Evolutionary conservation across 768 basidiomycete species (phyloP), one percentile per base, ranked within the genome.

Genomic region (Porpolomopsis calyptriformis): DNA sequence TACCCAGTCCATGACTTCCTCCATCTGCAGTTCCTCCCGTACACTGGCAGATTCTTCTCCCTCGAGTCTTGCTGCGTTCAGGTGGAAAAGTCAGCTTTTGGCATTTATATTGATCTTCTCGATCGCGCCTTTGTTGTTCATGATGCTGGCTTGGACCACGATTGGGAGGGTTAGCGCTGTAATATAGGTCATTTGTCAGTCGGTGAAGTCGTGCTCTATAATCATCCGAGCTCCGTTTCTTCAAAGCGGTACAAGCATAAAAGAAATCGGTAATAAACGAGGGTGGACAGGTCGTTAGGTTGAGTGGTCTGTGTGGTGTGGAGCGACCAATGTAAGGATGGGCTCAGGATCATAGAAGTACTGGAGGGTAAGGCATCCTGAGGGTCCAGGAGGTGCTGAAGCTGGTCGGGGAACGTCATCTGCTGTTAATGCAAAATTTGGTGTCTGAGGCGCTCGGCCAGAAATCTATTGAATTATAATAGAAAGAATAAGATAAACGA

Each of bases 331-430:
- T 2, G 14, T 6, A 2, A 46, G 8, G 25, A 10, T 10, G 10
- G 16, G 16, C 18, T 16, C 8, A 18, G 37, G 9, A 14, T 39
- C 36, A 26, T 11, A 8, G 37, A 46, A 46, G 25, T 39, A 39
- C 23, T 46, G 45, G 9, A 46, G 20, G 24, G 45, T 46, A 14
- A 46, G 45, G 9, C 45, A 22, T 39, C 37, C 37, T 40, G 45
- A 39, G 6, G 36, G n/a, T 16, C 45, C 36, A 23, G 45, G 22
- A 16, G 38, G 35, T 23, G 45, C 35, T 22, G 3, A 35, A 25
- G 36, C 5, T 12, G 36, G 39, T 23, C 18, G 45, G 23, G 45
- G 45, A 24, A 46, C 26, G 22, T 46, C 36, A 23, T 38, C 45
- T 26, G 23, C 26, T 23, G 16, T 16, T 39, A 46, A 27, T 4